Evolutionary conservation across 169 alveolate species (phyloP).

Genomic region (Cryptosporidium baileyi): DNA sequence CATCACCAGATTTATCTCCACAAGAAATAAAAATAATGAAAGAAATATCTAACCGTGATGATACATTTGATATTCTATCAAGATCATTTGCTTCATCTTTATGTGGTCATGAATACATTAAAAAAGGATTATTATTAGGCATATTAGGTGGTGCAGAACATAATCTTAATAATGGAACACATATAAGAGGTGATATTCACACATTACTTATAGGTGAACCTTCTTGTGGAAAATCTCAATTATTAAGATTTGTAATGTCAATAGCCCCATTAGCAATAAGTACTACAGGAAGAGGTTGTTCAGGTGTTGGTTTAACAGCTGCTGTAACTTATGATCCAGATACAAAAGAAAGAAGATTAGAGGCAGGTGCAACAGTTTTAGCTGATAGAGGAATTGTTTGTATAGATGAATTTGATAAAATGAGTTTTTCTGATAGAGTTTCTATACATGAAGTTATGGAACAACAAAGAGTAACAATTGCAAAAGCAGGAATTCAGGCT

Average conservation of each 20-base stretch:
- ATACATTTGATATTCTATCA: constrained; percentile 88
- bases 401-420: constrained; percentile 99
- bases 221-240: constrained; percentile 97
- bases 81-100: constrained; percentile 97
- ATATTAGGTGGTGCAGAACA: constrained; percentile 94
- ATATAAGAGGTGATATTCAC: constrained; percentile 98
- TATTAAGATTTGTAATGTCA: constrained; percentile 87
- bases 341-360: constrained; percentile 94
- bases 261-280: constrained; percentile 93
- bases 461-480: constrained; percentile 97
- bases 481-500: constrained; percentile 98
- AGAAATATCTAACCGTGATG: constrained; percentile 81
- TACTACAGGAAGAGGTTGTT: constrained; percentile 99
- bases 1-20: constrained; percentile 78
- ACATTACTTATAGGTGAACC: constrained; percentile 98
- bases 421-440: constrained; percentile 97
- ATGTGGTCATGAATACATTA: constrained; percentile 93
- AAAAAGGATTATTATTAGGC: constrained; percentile 91
- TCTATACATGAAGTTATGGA: constrained; percentile 99
- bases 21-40: constrained; percentile 81
- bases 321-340: constrained; percentile 95
- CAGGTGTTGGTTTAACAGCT: constrained; percentile 99
- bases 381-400: constrained; percentile 97
- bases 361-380: constrained; percentile 99
- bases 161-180: constrained; percentile 89